These are phyloP conservation scores for Yamadazyma membranifaciens DNA, from an alignment of 1,139 yeast species.

Conservation along the genomic window DNA sequence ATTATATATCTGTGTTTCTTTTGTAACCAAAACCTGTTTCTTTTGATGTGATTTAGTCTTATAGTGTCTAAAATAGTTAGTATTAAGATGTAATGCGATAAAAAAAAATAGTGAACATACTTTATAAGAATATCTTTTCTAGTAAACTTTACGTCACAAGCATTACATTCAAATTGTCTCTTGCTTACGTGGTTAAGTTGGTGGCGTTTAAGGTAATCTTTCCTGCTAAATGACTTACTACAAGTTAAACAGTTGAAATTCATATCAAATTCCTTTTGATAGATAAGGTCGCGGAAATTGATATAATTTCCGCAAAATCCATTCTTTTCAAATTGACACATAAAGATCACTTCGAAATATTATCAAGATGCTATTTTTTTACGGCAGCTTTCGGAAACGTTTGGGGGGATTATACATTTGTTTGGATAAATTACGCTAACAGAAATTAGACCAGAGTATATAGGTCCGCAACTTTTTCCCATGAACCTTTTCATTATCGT, in stretches of 20 bases:
- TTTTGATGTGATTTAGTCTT: conserved; percentile 10
- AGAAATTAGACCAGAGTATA: no score
- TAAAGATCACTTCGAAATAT: no score
- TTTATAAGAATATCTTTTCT: conserved; percentile 13
- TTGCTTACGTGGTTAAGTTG: conserved; percentile 9
- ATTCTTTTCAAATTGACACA: no score
- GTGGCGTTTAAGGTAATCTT: conserved; percentile 13
- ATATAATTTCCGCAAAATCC: no score
- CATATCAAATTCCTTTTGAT: no score
- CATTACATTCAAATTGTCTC: conserved; percentile 11
- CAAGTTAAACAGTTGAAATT: conserved; percentile 2
- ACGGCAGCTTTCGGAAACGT: no score
- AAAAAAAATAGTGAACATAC: background rate
- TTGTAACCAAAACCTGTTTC: conserved; percentile 1
- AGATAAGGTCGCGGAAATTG: no score
- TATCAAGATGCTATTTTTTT: no score
- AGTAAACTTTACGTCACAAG: conserved; percentile 10
- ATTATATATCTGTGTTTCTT: background rate
- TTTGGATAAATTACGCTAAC: no score
- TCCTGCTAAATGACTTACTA: conserved; percentile 9
- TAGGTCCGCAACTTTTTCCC: no score
- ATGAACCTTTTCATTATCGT: no score
- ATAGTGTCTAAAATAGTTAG: conserved; percentile 10
- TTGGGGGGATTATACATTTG: no score
- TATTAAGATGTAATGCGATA: background rate